Evolutionary conservation across 2,329 filamentous ascomycete species (phyloP), one percentile per base, ranked within the genome.

Genomic region (Ascochyta clinopodiicola): DNA sequence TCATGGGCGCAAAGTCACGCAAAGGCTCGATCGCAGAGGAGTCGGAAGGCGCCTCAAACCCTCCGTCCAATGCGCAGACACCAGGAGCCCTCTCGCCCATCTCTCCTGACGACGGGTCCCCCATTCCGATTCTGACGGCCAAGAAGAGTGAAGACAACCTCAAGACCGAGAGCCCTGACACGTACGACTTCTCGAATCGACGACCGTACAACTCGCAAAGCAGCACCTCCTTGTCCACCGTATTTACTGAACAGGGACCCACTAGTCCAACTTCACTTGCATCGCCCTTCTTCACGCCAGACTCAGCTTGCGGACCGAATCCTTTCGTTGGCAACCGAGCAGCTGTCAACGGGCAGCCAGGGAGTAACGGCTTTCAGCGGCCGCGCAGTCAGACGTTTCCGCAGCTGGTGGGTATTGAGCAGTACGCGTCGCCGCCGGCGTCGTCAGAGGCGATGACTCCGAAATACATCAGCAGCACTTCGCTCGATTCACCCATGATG

Each of bases 321-420:
- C 84, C 86, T 1, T 95, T 93, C 70, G 79, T 84, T 53, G 79
- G 81, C 22, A 81, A 79, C 8, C 80, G 80, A 52, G 81, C 83
- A 60, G 53, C 63, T 42, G 77, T 79, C 24, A 80, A 79, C 55
- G 78, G 80, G 32, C 78, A 79, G 49, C 79, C 77, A 35, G 73
- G 76, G 38, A 77, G 76, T 52, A 78, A 80, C 48, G 86, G 85
- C 66, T 86, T 88, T 62, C 88, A 89, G 66, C 84, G 91, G 51
- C 91, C 90, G n/a, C 84, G 92, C 68, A 95, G 91, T 73, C 92
- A 96, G 74, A 96, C 92, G 0, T 92, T 96, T 60, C 91, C 92
- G 1, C 86, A 88, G 39, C 79, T 91, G 9, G 56, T 70, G 37
- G 86, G 86, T 42, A 80, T 89, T 39, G 88, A 87, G 62, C 80